These are phyloP conservation scores for Salvia splendens DNA, from an alignment of 257 asterid species.

Conservation along the genomic window DNA sequence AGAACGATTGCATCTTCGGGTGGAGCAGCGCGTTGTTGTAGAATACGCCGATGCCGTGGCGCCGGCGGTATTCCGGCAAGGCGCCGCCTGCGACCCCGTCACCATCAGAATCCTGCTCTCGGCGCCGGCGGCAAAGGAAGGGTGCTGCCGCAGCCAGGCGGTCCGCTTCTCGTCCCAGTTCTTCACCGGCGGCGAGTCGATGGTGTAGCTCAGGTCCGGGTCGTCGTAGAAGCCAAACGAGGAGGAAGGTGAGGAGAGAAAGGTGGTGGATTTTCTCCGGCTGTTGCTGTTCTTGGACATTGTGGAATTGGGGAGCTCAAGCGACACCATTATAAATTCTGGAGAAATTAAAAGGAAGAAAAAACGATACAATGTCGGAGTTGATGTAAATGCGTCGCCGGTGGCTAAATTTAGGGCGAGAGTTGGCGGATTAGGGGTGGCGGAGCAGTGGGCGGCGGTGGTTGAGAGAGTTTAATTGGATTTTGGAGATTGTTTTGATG, in stretches of 20 bases:
- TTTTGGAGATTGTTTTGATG: constrained; percentile 12
- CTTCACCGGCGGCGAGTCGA: constrained; percentile 52
- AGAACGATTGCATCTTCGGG: constrained; percentile 65
- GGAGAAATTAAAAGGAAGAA: too few species aligned
- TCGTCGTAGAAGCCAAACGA: constrained; percentile 66
- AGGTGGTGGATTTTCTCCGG: constrained; percentile 36
- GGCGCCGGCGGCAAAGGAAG: constrained; percentile 45
- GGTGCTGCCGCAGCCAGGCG: constrained; percentile 69
- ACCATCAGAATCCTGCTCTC: constrained; percentile 55
- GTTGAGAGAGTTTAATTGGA: constrained; percentile 28
- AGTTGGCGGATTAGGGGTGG: constrained; percentile 25
- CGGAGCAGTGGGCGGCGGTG: constrained; percentile 15
- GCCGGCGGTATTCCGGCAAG: constrained; percentile 70
- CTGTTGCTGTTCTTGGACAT: constrained; percentile 43
- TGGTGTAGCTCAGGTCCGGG: constrained; percentile 53
- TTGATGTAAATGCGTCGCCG: constrained; percentile 25
- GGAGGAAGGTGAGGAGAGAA: constrained; percentile 43
- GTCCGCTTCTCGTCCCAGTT: constrained; percentile 72
- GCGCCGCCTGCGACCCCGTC: constrained; percentile 72
- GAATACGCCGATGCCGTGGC: constrained; percentile 70
- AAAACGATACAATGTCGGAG: constrained; percentile 2
- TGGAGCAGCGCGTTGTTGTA: constrained; percentile 66
- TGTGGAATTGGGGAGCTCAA: constrained; percentile 36
- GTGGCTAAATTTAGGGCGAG: constrained; percentile 18
- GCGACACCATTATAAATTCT: constrained; percentile 35